Evolutionary conservation across 495 filamentous ascomycete genomes (phyloP).

Genomic region (Apodospora peruviana): DNA sequence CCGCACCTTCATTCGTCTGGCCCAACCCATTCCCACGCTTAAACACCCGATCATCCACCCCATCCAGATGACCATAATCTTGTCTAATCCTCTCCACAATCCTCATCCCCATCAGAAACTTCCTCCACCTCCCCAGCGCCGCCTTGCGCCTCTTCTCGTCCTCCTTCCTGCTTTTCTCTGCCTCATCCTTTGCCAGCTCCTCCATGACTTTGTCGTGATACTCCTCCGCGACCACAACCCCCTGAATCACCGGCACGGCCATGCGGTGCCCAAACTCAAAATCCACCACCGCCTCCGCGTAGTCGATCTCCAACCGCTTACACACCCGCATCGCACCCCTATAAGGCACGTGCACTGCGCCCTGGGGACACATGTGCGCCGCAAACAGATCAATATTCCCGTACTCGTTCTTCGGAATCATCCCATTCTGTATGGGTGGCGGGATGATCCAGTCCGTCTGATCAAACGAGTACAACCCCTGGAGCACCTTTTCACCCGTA

Average conservation of each 20-base stretch:
- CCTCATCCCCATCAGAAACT: constrained; percentile 76
- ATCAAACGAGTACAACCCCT: constrained; percentile 76
- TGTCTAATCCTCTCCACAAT: constrained; percentile 72
- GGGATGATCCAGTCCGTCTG: constrained; percentile 95
- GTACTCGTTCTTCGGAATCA: constrained; percentile 90
- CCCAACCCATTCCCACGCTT: constrained; percentile 21
- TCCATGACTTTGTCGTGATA: constrained; percentile 70
- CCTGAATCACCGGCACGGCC: constrained; percentile 86
- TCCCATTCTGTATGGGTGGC: constrained; percentile 70
- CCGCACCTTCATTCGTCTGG: constrained; percentile 11
- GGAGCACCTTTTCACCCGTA: constrained; percentile 75
- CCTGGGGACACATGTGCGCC: constrained; percentile 83
- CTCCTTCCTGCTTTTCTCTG: constrained; percentile 70
- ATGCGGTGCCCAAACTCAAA: constrained; percentile 94
- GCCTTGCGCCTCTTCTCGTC: constrained; percentile 73
- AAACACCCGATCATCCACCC: constrained; percentile 36
- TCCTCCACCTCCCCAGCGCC: constrained; percentile 75
- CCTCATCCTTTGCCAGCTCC: constrained; percentile 76
- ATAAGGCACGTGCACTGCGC: constrained; percentile 77
- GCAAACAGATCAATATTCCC: constrained; percentile 97
- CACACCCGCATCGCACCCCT: constrained; percentile 73
- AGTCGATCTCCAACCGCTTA: constrained; percentile 78
- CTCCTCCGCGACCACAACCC: constrained; percentile 81
- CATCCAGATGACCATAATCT: constrained; percentile 63
- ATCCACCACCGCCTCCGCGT: constrained; percentile 89